These are phyloP conservation scores for Solidago caesia DNA, from an alignment of 129 eudicot genomes.

Conservation along the genomic window DNA sequence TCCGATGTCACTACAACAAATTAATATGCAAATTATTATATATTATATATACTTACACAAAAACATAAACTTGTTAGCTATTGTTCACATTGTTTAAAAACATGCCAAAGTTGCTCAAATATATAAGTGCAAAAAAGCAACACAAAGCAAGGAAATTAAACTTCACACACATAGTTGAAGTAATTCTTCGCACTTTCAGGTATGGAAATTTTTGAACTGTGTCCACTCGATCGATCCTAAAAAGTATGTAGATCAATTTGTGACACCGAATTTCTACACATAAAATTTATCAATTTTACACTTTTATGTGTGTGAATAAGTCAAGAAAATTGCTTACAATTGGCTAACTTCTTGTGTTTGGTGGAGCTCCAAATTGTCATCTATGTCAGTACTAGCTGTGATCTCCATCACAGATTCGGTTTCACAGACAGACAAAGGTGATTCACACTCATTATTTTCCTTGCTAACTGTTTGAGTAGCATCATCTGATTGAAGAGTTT, in stretches of 20 bases:
- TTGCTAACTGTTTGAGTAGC: conserved; percentile 1
- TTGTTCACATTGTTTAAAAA: too few species aligned
- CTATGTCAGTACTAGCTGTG: background rate
- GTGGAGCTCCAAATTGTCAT: conserved; percentile 10
- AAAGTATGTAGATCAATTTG: too few species aligned
- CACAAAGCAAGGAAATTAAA: too few species aligned
- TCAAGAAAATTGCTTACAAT: background rate
- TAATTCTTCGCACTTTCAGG: too few species aligned
- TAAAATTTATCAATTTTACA: background rate
- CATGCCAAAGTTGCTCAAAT: too few species aligned
- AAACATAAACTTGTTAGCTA: too few species aligned
- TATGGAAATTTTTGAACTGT: too few species aligned
- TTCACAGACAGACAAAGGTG: conserved; percentile 18
- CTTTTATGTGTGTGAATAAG: background rate
- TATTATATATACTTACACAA: too few species aligned
- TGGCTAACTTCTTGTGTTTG: background rate
- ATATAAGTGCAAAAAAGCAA: too few species aligned
- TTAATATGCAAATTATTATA: too few species aligned
- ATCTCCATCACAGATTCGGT: conserved; percentile 1
- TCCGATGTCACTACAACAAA: background rate
- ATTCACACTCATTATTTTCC: conserved; percentile 19
- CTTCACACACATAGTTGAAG: too few species aligned
- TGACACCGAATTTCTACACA: background rate
- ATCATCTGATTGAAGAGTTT: conserved; percentile 15
- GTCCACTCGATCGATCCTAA: too few species aligned